Base-by-base conservation (phyloP, 163 green algal genomes). In the Prototheca wickerhamii region DNA sequence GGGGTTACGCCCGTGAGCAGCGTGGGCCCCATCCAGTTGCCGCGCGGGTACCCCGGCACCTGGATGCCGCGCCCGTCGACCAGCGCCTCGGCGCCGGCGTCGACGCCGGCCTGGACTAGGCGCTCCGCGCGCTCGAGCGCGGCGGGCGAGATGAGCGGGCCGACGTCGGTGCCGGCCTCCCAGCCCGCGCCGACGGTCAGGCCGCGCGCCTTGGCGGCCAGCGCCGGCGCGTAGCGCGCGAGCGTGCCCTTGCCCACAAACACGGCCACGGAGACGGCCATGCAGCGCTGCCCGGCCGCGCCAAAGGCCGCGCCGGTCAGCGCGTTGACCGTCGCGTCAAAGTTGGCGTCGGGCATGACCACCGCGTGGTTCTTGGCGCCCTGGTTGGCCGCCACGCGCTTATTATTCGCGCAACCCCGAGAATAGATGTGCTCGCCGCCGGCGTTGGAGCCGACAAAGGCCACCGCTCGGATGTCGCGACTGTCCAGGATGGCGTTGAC, bases 351-450 rank as follows among this genome's bases (percentile, higher is more conserved):
- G 1, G 92, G 92, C 83, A 98, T 70, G 21, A 98, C 70, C 8
- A 98, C 84, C 6, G 87, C 91, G 62, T 98, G 92, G 77, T 98
- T 98, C 82, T 98, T 98, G 34, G 92, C 92, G 20, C 92, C 91
- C 75, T 89, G 82, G 76, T 96, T 95, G 61, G 74, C 74, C 76
- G 96, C 90, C 64, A 96, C 91, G 7, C 92, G 82, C 78, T 98
- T 98, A 53, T 91, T 90, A 31, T 78, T 78, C n/a, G 82, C 78
- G 46, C 64, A 79, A 23, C 74, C 92, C 0, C 89, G 74, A 33
- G 71, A 37, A 72, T 96, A 97, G 53, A 98, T 84, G 80, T 98
- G 80, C 7, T 75, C 67, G 2, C 90, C 91, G 17, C 77, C 90
- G 0, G 56, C 26, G 64, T 92, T 64, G 5, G 81, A 91, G 15